phyloP scores from a whole-genome alignment of 768 basidiomycete species.

The Mycena pura region DNA sequence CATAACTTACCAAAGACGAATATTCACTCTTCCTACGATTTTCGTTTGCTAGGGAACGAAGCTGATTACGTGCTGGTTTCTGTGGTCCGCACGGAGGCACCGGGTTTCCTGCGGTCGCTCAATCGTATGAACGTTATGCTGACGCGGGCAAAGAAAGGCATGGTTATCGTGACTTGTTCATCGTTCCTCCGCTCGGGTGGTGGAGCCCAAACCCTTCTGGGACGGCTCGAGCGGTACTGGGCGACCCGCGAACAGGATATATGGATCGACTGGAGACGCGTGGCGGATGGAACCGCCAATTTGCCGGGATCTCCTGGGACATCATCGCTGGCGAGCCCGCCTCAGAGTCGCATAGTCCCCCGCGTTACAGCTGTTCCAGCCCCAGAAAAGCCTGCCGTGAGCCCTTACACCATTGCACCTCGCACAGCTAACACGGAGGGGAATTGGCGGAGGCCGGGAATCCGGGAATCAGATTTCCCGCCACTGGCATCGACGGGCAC shows the following conservation, averaged over 20 bases:
- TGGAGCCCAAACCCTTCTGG: conserved; percentile 4
- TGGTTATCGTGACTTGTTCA: conserved; percentile 8
- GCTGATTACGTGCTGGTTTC: conserved; percentile 13
- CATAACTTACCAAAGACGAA: background rate
- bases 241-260: background rate
- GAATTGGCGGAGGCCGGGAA: background rate
- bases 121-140: conserved; percentile 11
- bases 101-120: conserved; percentile 9
- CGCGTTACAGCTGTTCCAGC: no score
- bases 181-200: conserved; percentile 2
- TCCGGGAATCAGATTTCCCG: background rate
- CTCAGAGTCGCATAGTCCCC: background rate
- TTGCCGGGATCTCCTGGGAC: conserved; percentile 1
- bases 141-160: conserved; percentile 1
- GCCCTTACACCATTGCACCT: background rate
- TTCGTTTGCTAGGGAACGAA: conserved; percentile 3
- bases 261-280: conserved; percentile 5
- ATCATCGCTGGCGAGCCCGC: background rate
- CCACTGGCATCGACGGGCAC: conserved; percentile 3
- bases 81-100: conserved; percentile 7
- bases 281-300: conserved; percentile 4
- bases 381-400: no score
- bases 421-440: background rate
- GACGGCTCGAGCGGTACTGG: conserved; percentile 1
- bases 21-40: background rate